phyloP scores from a whole-genome alignment of 148 eudicot genomes.

The Cornus suecica region DNA sequence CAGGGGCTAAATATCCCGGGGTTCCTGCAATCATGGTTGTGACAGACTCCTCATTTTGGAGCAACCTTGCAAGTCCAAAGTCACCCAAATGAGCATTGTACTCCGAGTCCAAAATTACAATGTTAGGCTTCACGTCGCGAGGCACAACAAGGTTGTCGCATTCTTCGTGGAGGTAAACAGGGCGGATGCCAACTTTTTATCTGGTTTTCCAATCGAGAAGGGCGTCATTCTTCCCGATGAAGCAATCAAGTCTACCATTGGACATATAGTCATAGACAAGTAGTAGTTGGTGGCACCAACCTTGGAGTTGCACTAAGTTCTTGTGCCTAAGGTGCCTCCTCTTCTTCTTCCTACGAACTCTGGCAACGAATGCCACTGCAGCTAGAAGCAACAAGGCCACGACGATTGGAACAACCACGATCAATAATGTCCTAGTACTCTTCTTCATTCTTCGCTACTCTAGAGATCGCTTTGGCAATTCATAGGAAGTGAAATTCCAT shows the following conservation, averaged over 20 bases:
- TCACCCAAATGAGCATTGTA: conserved; percentile 63
- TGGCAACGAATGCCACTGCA: conserved; percentile 18
- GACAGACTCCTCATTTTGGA: conserved; percentile 35
- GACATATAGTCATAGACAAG: conserved; percentile 79
- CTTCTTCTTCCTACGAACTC: conserved; percentile 17
- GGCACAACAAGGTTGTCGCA: conserved; percentile 66
- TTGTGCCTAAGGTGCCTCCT: conserved; percentile 59
- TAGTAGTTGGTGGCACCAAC: conserved; percentile 90
- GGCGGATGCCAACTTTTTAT: too few species aligned
- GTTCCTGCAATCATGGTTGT: too few species aligned
- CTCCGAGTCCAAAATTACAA: conserved; percentile 60
- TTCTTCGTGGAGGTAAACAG: conserved; percentile 69
- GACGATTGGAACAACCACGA: conserved; percentile 30
- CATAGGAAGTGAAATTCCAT: too few species aligned
- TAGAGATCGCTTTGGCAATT: conserved; percentile 39
- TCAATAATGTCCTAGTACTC: conserved; percentile 14
- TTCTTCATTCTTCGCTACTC: conserved; percentile 17
- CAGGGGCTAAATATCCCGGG: too few species aligned
- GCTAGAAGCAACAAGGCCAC: too few species aligned
- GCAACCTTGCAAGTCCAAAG: conserved; percentile 65
- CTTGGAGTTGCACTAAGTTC: conserved; percentile 59
- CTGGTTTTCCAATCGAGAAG: conserved; percentile 36
- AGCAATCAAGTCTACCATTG: conserved; percentile 62
- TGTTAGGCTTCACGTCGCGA: conserved; percentile 71
- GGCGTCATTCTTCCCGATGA: conserved; percentile 27